Evolutionary conservation across 2,329 filamentous ascomycete genomes (phyloP).

Genomic region (Talaromyces sp.): DNA sequence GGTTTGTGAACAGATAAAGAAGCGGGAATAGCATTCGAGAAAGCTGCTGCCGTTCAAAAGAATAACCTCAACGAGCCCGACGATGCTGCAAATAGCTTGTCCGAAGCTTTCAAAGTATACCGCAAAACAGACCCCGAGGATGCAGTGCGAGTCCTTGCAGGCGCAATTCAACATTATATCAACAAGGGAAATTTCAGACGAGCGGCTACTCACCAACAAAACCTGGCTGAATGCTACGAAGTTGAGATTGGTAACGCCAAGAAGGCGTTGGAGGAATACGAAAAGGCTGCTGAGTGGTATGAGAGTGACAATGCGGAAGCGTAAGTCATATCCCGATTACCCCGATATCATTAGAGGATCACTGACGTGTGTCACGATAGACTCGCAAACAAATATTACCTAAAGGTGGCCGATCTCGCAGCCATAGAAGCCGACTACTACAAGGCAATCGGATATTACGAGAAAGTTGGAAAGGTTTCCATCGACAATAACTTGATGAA

Average conservation of each 20-base stretch:
- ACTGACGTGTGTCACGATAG: slow-evolving; percentile 41
- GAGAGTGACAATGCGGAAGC: slow-evolving; percentile 80
- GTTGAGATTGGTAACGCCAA: slow-evolving; percentile 73
- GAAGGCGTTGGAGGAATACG: slow-evolving; percentile 76
- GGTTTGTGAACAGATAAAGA: slow-evolving; percentile 62
- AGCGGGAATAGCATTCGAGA: slow-evolving; percentile 81
- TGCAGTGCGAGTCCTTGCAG: slow-evolving; percentile 73
- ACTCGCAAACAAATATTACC: slow-evolving; percentile 86
- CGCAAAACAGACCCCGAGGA: slow-evolving; percentile 78
- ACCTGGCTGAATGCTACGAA: slow-evolving; percentile 82
- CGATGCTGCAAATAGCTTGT: slow-evolving; percentile 82
- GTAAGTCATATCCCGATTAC: slow-evolving; percentile 44
- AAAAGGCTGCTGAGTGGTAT: slow-evolving; percentile 84
- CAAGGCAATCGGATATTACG: slow-evolving; percentile 76
- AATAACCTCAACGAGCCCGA: slow-evolving; percentile 84
- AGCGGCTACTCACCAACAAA: slow-evolving; percentile 87
- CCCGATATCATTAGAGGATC: background rate
- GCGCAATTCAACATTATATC: slow-evolving; percentile 82
- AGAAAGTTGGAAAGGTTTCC: slow-evolving; percentile 73
- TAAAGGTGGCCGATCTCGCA: slow-evolving; percentile 86
- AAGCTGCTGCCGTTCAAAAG: slow-evolving; percentile 75
- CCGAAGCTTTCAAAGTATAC: slow-evolving; percentile 95
- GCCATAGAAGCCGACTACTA: slow-evolving; percentile 81
- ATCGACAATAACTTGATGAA: slow-evolving; percentile 90
- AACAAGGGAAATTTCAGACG: slow-evolving; percentile 85